Conservation (phyloP, 768 basidiomycete species). For the Tubosaeta sp. region DNA sequence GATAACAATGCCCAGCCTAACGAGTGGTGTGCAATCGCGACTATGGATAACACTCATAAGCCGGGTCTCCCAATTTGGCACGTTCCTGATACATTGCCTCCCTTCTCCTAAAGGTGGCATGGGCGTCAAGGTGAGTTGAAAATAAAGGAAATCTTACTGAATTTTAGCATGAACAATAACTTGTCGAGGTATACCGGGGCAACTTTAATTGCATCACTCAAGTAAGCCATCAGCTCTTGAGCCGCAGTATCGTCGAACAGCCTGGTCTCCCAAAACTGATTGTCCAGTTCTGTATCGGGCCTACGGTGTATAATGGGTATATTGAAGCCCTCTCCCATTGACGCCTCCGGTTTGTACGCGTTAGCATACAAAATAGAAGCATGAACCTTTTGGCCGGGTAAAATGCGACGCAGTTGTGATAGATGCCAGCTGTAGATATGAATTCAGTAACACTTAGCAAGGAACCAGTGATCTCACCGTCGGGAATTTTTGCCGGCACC, state of each 20-base stretch:
- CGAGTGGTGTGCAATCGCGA: slow-evolving; percentile 11
- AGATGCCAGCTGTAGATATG: slow-evolving; percentile 9
- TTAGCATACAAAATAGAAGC: slow-evolving; percentile 21
- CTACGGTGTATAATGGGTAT: slow-evolving; percentile 7
- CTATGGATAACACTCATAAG: slow-evolving; percentile 10
- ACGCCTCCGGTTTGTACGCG: slow-evolving; percentile 16
- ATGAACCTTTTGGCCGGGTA: slow-evolving; percentile 26
- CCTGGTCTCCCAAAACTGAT: slow-evolving; percentile 14
- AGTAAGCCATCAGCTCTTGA: slow-evolving; percentile 4
- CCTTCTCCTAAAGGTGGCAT: slow-evolving; percentile 5
- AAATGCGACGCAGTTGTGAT: slow-evolving; percentile 20
- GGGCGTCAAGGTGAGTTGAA: too few species aligned
- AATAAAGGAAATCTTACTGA: not conserved
- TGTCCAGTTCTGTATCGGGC: slow-evolving; percentile 1
- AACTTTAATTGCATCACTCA: slow-evolving; percentile 5
- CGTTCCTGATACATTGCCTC: slow-evolving; percentile 15
- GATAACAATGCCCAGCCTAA: slow-evolving; percentile 19
- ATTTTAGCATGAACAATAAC: slow-evolving; percentile 15
- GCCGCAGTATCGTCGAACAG: slow-evolving; percentile 19
- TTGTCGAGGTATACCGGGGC: not conserved
- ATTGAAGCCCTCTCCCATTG: slow-evolving; percentile 21
- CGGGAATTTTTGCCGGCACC: slow-evolving; percentile 15
- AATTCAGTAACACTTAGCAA: not conserved
- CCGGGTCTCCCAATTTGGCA: slow-evolving; percentile 9
- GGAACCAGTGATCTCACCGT: slow-evolving; percentile 6